These are phyloP conservation scores for Arctium minus DNA, from an alignment of 129 eudicot species.

Conservation along the genomic window DNA sequence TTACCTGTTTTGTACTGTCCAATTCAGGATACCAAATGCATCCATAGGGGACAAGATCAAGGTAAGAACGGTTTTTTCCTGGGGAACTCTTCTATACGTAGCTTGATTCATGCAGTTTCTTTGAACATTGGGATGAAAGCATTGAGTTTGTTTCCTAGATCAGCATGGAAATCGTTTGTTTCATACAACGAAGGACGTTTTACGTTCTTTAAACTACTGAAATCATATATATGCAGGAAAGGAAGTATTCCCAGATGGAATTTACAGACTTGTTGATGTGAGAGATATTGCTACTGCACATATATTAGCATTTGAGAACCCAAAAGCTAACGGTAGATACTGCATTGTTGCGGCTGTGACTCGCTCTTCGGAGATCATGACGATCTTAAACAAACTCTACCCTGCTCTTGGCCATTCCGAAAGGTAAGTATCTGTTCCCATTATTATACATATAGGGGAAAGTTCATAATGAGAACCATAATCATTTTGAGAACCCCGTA, in stretches of 20 bases:
- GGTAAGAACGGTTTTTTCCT: too few species aligned
- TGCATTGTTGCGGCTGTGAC: slow-evolving; percentile 12
- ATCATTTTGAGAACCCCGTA: background rate
- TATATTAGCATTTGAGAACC: slow-evolving; percentile 48
- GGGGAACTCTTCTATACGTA: too few species aligned
- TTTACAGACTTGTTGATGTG: slow-evolving; percentile 36
- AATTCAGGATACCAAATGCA: too few species aligned
- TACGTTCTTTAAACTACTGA: background rate
- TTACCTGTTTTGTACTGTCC: too few species aligned
- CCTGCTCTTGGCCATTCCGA: slow-evolving; percentile 26
- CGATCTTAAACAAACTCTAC: slow-evolving; percentile 23
- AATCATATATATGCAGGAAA: slow-evolving; percentile 22
- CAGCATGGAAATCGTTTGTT: background rate
- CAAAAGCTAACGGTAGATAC: slow-evolving; percentile 56
- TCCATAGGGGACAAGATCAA: too few species aligned
- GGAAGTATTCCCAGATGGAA: slow-evolving; percentile 22
- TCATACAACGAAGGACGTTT: background rate
- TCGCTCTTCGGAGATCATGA: slow-evolving; percentile 18
- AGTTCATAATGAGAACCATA: background rate
- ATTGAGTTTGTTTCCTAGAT: background rate
- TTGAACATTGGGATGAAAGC: background rate
- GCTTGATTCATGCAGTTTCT: too few species aligned
- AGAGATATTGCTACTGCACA: slow-evolving; percentile 56
- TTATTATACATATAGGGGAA: background rate
- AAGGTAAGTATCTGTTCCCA: slow-evolving; percentile 18